Evolutionary conservation across 352 stramenopile species (phyloP), one percentile per base, ranked within the genome.

Genomic region (Phytophthora nicotianae): DNA sequence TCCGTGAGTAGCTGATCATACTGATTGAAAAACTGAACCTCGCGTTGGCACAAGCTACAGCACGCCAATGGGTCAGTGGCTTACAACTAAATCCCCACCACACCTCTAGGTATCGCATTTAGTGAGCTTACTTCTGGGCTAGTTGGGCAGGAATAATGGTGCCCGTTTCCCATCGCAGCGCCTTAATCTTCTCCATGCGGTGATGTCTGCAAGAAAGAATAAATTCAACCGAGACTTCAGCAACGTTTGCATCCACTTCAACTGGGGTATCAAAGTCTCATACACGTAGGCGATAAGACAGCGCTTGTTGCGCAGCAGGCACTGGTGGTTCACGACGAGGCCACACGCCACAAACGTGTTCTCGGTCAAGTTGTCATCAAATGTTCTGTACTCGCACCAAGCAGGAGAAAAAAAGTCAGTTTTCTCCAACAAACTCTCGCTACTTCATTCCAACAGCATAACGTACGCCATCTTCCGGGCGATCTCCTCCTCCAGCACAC

Each of bases 1-100:
- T 95, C 78, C 29, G 86, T 96, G 17, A 97, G 78, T 21, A 97
- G 68, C 69, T 96, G 82, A 71, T 97, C 91, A 72, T 97, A 97
- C 42, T 76, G 72, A 67, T 96, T 88, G 68, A 97, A 97, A 62
- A 97, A 95, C 60, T 97, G 86, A 50, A 93, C 74, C 60, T 97
- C 91, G 23, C 73, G 75, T 43, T 86, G 77, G 53, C 83, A 91
- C 41, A 97, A 70, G 41, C 88, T 97, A 64, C 7, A 45, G 37
- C 35, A 52, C 17, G 14, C 24, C 35, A 51, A 48, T 24, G 5
- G 10, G 29, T 42, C 13, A 51, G 9, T 55, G 41, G 13, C n/a
- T 35, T 32, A 20, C 19, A 16, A 7, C 29, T 11, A n/a, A 9
- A 23, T 16, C 20, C 23, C n/a, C n/a, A n/a, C 4, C 35, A 17